These are phyloP conservation scores for Ophiocordyceps robertsii DNA, from an alignment of 2,329 filamentous ascomycete genomes.

Conservation along the genomic window DNA sequence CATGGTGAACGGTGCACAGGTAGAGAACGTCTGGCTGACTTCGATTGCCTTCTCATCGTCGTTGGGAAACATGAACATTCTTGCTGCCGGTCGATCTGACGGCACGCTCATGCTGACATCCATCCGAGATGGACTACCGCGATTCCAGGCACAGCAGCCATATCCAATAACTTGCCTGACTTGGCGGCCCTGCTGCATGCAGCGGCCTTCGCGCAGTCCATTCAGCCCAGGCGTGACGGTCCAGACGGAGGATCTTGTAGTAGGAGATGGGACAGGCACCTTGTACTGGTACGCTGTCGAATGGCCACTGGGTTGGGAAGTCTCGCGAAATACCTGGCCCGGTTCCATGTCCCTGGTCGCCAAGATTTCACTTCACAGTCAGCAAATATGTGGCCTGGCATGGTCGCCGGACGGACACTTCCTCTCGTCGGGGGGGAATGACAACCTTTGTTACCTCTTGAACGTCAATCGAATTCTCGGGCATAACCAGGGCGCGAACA, in stretches of 20 bases:
- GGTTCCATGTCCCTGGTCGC: slow-evolving; percentile 68
- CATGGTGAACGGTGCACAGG: slow-evolving; percentile 24
- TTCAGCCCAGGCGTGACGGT: slow-evolving; percentile 35
- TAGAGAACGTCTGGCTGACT: slow-evolving; percentile 46
- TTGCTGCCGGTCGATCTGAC: slow-evolving; percentile 73
- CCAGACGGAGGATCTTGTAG: slow-evolving; percentile 67
- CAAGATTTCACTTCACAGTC: slow-evolving; percentile 63
- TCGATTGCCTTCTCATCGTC: slow-evolving; percentile 82
- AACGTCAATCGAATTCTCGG: slow-evolving; percentile 46
- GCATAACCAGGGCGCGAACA: neutral
- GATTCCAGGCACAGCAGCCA: slow-evolving; percentile 64
- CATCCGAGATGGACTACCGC: slow-evolving; percentile 52
- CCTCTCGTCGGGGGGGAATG: slow-evolving; percentile 84
- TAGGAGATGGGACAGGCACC: slow-evolving; percentile 72
- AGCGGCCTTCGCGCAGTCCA: slow-evolving; percentile 37
- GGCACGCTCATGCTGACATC: slow-evolving; percentile 69
- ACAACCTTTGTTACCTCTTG: slow-evolving; percentile 79
- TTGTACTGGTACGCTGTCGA: slow-evolving; percentile 85
- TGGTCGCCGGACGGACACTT: slow-evolving; percentile 67
- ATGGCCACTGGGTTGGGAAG: slow-evolving; percentile 57
- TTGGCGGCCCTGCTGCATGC: slow-evolving; percentile 55
- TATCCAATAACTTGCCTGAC: slow-evolving; percentile 64
- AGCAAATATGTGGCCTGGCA: slow-evolving; percentile 86
- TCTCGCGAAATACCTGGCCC: slow-evolving; percentile 54
- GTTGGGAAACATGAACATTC: slow-evolving; percentile 60